Conservation (phyloP, 345 rosid genomes). For the Moringa oleifera region DNA sequence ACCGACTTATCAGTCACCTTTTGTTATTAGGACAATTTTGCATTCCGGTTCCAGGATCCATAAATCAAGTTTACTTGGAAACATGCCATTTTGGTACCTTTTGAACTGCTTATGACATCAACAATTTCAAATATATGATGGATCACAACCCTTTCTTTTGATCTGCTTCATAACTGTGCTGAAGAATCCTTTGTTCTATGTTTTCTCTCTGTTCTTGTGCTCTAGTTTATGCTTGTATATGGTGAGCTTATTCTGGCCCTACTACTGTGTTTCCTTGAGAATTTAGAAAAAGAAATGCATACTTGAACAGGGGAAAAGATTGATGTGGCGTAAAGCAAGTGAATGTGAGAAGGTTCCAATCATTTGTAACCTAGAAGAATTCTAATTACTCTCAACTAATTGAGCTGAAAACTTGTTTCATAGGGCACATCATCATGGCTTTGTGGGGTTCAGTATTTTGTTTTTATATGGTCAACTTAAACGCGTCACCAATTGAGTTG, state of each 20-base stretch:
- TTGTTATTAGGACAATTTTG: conserved; percentile 1
- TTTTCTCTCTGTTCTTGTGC: background rate
- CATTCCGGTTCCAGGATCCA: conserved; percentile 9
- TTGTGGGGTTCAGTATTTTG: no score
- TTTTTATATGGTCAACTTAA: no score
- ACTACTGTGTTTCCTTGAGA: background rate
- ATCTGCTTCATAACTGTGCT: conserved; percentile 12
- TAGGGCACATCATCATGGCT: no score
- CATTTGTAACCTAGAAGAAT: background rate
- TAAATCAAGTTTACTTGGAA: conserved; percentile 3
- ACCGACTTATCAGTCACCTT: background rate
- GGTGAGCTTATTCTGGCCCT: background rate
- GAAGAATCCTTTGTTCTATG: background rate
- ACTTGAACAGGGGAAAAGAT: background rate
- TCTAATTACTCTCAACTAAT: background rate
- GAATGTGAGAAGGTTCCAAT: no score
- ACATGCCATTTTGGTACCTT: conserved; percentile 13
- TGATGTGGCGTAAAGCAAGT: background rate
- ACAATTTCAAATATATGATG: conserved; percentile 9
- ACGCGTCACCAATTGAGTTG: no score
- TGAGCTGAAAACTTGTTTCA: no score
- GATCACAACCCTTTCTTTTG: background rate
- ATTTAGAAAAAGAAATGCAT: background rate
- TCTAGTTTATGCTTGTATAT: background rate
- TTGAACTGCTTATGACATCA: conserved; percentile 1